These are phyloP conservation scores for Neofusicoccum umdonicola DNA, from an alignment of 2,329 filamentous ascomycete genomes.

Conservation along the genomic window DNA sequence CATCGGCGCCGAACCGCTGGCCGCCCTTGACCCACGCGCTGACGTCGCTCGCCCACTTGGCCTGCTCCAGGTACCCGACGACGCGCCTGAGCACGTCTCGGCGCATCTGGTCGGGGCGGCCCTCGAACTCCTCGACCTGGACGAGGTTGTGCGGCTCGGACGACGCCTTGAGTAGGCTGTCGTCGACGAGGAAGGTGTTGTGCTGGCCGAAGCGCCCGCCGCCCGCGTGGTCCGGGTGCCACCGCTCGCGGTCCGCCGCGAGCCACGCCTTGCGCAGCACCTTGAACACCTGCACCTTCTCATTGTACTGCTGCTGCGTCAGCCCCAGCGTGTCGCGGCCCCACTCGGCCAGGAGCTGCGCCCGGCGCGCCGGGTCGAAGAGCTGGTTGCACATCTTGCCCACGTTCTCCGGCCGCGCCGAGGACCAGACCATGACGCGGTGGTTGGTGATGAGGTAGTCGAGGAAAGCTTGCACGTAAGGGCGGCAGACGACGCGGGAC, in stretches of 20 bases:
- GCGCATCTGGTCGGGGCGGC: constrained; percentile 40
- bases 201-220: constrained; percentile 66
- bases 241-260: constrained; percentile 41
- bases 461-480: constrained; percentile 67
- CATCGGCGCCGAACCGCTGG: not conserved
- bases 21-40: constrained; percentile 46
- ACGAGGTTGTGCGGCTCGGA: constrained; percentile 83
- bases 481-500: constrained; percentile 63
- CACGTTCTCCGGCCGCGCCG: constrained; percentile 73
- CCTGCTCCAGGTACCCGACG: constrained; percentile 51
- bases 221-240: constrained; percentile 40
- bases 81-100: constrained; percentile 50
- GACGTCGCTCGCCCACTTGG: constrained; percentile 56
- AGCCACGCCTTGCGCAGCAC: constrained; percentile 72
- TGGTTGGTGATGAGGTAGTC: constrained; percentile 72
- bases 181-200: constrained; percentile 89
- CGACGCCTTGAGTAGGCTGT: constrained; percentile 74
- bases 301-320: constrained; percentile 59
- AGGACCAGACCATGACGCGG: constrained; percentile 87
- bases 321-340: constrained; percentile 74
- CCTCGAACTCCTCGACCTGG: constrained; percentile 73
- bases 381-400: constrained; percentile 63
- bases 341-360: constrained; percentile 69
- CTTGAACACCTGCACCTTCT: constrained; percentile 86
- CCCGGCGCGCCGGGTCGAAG: constrained; percentile 52